Base-by-base conservation (phyloP, 768 basidiomycete species). In the Clavaria fumosa region DNA sequence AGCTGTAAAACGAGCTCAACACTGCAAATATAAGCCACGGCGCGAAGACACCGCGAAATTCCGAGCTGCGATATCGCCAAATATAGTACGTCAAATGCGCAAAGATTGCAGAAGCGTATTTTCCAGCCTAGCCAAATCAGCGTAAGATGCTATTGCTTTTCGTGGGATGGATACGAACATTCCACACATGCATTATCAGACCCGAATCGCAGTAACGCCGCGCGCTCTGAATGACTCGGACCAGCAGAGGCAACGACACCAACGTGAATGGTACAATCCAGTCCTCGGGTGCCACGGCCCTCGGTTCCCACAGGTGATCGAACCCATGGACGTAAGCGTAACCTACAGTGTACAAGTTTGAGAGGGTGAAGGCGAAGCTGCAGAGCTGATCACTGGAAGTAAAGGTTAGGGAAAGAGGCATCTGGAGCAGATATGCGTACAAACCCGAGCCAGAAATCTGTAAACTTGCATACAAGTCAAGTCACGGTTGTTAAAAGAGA, bases 401-500 rank as follows among this genome's bases (percentile, higher is more conserved):
- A 18, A 34, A 11, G 22, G 40, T 41, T 15, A 41, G 34, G 4
- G 18, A 35, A 6, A 26, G 15, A n/a, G 23, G 14, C 23, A 5
- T 26, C 4, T 26, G 26, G 27, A 33, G 31, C 34, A 30, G 21
- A 33, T 9, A 10, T 21, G 18, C 10, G 36, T 19, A 50, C 69
- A 38, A 54, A 82, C 81, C 82, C 85, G 53, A 88, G 64, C 85
- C 85, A 89, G 72, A 88, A 84, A 62, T 86, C 85, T 11, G 76
- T 58, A 52, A 89, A 89, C 76, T 82, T 40, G 1, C 33, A 19
- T 23, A 12, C 21, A 35, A 46, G 35, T 18, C 27, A 10, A 28
- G 19, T 22, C 7, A 19, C n/a, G 35, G 33, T 34, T 27, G 23
- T 22, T n/a, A 26, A 14, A 2, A 19, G 9, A 35, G 21, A 43